Evolutionary conservation across 108 stramenopile species (phyloP).

Genomic region (Poteriospumella lacustris): DNA sequence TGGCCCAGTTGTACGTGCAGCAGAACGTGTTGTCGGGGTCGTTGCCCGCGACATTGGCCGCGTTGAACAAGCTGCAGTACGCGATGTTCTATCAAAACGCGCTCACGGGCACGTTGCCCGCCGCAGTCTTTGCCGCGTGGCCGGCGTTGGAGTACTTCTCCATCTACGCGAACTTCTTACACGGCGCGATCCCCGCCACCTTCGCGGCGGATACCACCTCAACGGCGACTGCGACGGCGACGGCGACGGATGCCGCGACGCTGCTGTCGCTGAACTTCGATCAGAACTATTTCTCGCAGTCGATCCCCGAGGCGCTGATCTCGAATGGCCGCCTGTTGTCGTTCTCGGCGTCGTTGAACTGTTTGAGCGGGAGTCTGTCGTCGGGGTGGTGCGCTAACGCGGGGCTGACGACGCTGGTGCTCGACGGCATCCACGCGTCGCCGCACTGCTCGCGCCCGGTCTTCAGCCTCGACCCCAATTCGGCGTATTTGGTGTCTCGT

Average conservation of each 20-base stretch:
- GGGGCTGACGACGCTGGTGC: slow-evolving; percentile 27
- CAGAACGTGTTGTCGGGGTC: background rate
- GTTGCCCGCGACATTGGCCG: slow-evolving; percentile 19
- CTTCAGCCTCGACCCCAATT: background rate
- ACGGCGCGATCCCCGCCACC: no score
- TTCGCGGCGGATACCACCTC: no score
- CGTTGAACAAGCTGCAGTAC: slow-evolving; percentile 19
- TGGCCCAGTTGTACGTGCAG: no score
- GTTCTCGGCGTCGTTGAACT: no score
- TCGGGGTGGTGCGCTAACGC: background rate
- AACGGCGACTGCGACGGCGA: no score
- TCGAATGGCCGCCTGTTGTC: no score
- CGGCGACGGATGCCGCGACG: no score
- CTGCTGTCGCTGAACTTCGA: slow-evolving; percentile 31
- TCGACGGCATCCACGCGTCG: slow-evolving; percentile 31
- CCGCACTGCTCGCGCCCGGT: no score
- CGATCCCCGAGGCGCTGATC: slow-evolving; percentile 29
- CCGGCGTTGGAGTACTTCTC: no score
- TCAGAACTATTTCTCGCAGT: slow-evolving; percentile 23
- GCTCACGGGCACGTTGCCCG: slow-evolving; percentile 25
- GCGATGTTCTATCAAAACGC: slow-evolving; percentile 20
- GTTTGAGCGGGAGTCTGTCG: no score
- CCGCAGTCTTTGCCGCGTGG: slow-evolving; percentile 1
- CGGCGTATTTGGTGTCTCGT: slow-evolving; percentile 18
- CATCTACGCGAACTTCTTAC: no score